Conservation (phyloP, 257 asterid genomes). For the Ajuga chamaepitys region DNA sequence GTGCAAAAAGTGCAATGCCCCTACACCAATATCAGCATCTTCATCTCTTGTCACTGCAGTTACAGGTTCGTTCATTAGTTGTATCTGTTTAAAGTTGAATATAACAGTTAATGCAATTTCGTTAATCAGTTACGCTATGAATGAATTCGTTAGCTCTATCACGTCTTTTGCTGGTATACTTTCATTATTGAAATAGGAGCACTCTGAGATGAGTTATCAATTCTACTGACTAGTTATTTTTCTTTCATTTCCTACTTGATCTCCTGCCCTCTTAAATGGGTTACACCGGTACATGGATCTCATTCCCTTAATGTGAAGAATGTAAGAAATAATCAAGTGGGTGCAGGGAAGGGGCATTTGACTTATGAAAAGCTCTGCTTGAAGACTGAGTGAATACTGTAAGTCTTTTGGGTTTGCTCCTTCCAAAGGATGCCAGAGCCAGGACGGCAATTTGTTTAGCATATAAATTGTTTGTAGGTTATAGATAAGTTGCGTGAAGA, state of each 20-base stretch:
- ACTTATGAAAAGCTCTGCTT: too few relatives aligned
- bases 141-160: not conserved
- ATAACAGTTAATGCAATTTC: not conserved
- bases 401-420: too few relatives aligned
- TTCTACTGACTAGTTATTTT: not conserved
- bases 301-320: too few relatives aligned
- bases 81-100: not conserved
- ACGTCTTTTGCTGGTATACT: not conserved
- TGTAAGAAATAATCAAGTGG: too few relatives aligned
- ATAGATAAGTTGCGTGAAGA: not conserved
- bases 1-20: slow-evolving; percentile 85
- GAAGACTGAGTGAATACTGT: too few relatives aligned
- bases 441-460: not conserved
- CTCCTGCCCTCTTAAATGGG: too few relatives aligned
- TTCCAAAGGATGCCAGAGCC: too few relatives aligned
- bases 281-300: too few relatives aligned
- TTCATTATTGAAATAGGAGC: not conserved
- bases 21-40: slow-evolving; percentile 40
- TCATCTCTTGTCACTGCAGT: slow-evolving; percentile 49
- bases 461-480: not conserved
- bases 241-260: not conserved
- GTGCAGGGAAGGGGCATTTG: too few relatives aligned
- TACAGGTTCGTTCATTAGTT: slow-evolving; percentile 43
- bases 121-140: not conserved
- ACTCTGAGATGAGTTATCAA: not conserved